These are phyloP conservation scores for Hypocreales sp. DNA, from an alignment of 2,329 filamentous ascomycete genomes.

Conservation along the genomic window DNA sequence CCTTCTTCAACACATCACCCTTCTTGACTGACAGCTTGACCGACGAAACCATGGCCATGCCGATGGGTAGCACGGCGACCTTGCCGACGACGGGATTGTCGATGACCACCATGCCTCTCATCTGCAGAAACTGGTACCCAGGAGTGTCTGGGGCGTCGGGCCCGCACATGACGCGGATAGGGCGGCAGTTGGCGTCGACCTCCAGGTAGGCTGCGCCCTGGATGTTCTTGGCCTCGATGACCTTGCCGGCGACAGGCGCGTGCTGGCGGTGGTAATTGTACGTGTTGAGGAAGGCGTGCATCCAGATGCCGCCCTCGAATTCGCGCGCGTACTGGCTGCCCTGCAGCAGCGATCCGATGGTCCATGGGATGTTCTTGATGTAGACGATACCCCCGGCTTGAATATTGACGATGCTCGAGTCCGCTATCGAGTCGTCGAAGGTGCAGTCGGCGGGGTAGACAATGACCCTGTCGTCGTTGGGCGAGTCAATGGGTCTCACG, in stretches of 20 bases:
- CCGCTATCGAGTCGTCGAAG: slow-evolving; percentile 4
- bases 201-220: slow-evolving; percentile 20
- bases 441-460: slow-evolving; percentile 20
- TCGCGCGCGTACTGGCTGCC: slow-evolving; percentile 13
- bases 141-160: slow-evolving; percentile 13
- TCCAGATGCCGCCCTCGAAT: slow-evolving; percentile 23
- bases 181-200: slow-evolving; percentile 6
- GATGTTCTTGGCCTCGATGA: slow-evolving; percentile 21
- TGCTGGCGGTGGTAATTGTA: slow-evolving; percentile 27
- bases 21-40: slow-evolving; percentile 15
- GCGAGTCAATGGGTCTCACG: slow-evolving; percentile 14
- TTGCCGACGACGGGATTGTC: slow-evolving; percentile 19
- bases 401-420: too few relatives aligned
- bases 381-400: too few relatives aligned
- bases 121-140: slow-evolving; percentile 24
- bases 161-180: too few relatives aligned
- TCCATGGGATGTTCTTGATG: slow-evolving; percentile 22
- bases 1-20: slow-evolving; percentile 16
- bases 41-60: slow-evolving; percentile 27
- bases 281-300: slow-evolving; percentile 22
- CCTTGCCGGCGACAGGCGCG: slow-evolving; percentile 19
- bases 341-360: slow-evolving; percentile 17
- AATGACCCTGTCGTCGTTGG: slow-evolving; percentile 13
- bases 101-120: slow-evolving; percentile 21
- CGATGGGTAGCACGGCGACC: slow-evolving; percentile 25